Base-by-base conservation (phyloP, 495 filamentous ascomycete species). In the Penicillium antarcticum region DNA sequence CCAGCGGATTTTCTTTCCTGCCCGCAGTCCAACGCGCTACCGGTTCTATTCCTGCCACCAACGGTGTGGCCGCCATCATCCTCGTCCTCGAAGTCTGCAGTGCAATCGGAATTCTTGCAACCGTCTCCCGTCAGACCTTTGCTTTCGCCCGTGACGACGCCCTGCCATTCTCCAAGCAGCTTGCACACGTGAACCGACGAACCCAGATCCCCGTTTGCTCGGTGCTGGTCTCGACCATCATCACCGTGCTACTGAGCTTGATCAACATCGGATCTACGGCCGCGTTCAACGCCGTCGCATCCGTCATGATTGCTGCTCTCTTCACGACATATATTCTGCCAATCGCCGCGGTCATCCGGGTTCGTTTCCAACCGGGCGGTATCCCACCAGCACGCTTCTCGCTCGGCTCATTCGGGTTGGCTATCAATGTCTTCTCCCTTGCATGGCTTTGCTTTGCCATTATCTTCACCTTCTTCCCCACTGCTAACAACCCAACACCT, bases 71-170 rank as follows among this genome's bases (percentile, higher is more conserved):
- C 12, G 60, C 65, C 12, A 65, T 73, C 13, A 70, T 77, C 18
- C 60, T 75, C 1, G 51, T 74, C 19, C 55, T 76, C 35, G 66
- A 70, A 34, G 66, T 72, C 34, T 71, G 68, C 53, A 70, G 69
- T 51, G 71, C 60, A 43, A 67, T 76, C 21, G 60, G 65, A 33
- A 57, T 70, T 38, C 54, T 73, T 3, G 73, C 74, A 1, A 69
- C 74, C 1, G 66, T 70, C 13, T 75, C 73, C 4, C 62, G 77
- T n/a, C 62, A 78, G 47, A 65, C 74, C 13, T 80, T 69, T 37
- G 71, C 77, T 5, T 80, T 80, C 55, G 77, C 77, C n/a, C 69
- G 77, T 5, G 77, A 80, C 35, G 71, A 71, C 40, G 77, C 74
- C 1, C 65, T 79, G 4, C 67, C 70, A 0, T 76, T 71, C 52